These are phyloP conservation scores for Patellifolia procumbens DNA, from an alignment of 179 eudicot species.

Conservation along the genomic window DNA sequence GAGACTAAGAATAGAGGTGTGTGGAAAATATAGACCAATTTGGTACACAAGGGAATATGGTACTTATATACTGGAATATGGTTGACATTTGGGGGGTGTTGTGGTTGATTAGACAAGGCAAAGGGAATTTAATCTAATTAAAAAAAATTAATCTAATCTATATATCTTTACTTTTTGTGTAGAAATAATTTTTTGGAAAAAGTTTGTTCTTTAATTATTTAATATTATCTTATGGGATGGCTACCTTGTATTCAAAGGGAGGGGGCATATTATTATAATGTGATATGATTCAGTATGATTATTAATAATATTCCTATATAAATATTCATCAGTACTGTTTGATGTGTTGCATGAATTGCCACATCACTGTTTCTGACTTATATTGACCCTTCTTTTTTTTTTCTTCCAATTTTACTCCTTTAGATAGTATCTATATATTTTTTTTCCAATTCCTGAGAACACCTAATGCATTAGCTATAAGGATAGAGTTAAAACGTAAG, in stretches of 20 bases:
- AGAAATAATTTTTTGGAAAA: conserved; percentile 12
- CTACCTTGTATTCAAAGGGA: conserved; percentile 22
- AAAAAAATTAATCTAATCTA: conserved; percentile 12
- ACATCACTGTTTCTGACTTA: conserved; percentile 43
- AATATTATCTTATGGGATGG: conserved; percentile 22
- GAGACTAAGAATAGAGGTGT: conserved; percentile 7
- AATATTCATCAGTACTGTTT: not conserved
- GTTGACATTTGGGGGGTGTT: conserved; percentile 57
- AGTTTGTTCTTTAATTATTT: conserved; percentile 17
- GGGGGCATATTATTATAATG: conserved; percentile 30
- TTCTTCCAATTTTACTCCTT: not conserved
- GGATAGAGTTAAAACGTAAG: no score
- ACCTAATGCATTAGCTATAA: no score
- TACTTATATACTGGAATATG: conserved; percentile 38
- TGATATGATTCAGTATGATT: conserved; percentile 27
- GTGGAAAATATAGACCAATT: conserved; percentile 6
- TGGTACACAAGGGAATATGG: conserved; percentile 24
- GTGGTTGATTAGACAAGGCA: conserved; percentile 17
- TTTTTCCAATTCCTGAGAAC: no score
- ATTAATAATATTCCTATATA: not conserved
- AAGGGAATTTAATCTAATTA: conserved; percentile 8
- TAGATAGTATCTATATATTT: no score
- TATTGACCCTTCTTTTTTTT: conserved; percentile 28
- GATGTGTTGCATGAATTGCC: conserved; percentile 26
- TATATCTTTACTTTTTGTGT: conserved; percentile 28